Evolutionary conservation across 2,329 filamentous ascomycete species (phyloP).

Genomic region (Metarhizium humberi): DNA sequence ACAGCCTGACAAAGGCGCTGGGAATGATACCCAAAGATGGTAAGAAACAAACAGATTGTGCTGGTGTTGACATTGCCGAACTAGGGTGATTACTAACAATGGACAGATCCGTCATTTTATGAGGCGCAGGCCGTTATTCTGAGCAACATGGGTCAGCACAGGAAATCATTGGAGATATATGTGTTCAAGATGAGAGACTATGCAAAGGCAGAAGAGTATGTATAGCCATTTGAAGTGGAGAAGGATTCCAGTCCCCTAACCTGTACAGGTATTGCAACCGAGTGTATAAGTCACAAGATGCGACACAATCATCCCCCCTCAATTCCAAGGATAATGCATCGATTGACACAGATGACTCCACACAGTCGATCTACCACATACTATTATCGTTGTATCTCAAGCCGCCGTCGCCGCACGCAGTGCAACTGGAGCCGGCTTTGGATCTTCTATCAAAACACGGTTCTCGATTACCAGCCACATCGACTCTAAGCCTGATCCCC

Average conservation of each 20-base stretch:
- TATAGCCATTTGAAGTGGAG: conserved; percentile 10
- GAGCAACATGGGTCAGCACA: conserved; percentile 91
- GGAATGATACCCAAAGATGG: conserved; percentile 70
- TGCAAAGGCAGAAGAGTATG: conserved; percentile 83
- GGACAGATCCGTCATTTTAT: conserved; percentile 72
- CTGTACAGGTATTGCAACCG: conserved; percentile 72
- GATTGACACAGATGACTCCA: conserved; percentile 36
- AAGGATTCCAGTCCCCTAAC: conserved; percentile 11
- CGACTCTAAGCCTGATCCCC: conserved; percentile 79
- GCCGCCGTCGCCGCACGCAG: conserved; percentile 62
- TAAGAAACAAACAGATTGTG: conserved; percentile 27
- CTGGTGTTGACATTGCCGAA: conserved; percentile 3
- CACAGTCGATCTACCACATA: conserved; percentile 81
- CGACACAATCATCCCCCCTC: conserved; percentile 25
- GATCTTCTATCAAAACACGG: conserved; percentile 87
- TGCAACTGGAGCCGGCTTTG: conserved; percentile 70
- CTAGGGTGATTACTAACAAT: not conserved
- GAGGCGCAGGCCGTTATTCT: conserved; percentile 85
- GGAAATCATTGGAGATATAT: conserved; percentile 93
- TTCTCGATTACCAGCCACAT: conserved; percentile 77
- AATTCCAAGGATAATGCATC: conserved; percentile 22
- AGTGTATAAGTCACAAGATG: conserved; percentile 56
- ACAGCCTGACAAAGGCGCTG: conserved; percentile 72
- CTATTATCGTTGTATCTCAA: conserved; percentile 83
- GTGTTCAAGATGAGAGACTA: conserved; percentile 89